Base-by-base conservation (phyloP, 441 rosid genomes). In the Euphorbia schlechtendalii region DNA sequence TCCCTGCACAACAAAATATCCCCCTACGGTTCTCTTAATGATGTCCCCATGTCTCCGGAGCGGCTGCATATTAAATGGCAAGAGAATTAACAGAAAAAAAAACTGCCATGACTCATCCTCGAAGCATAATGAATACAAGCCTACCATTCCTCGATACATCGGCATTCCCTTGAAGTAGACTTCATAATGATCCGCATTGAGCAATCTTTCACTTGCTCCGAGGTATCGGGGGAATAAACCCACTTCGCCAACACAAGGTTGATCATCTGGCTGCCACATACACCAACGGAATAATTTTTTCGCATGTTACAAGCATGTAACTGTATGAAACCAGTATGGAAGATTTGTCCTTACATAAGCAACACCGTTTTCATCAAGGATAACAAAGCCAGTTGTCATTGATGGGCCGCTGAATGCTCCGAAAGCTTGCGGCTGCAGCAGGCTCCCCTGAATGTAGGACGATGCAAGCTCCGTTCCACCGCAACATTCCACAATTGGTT, bases 31-130 rank as follows among this genome's bases (percentile, higher is more conserved):
- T 76, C 85, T 80, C 75, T 81, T 78, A 45, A 90, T 30, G 30
- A 92, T 70, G 81, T 92, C 94, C 65, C 98, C 97, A 21, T 92
- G 98, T 68, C 97, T 85, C 80, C 97, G 83, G 21, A 92, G 90
- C 11, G 46, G 70, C 98, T 90, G 86, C 73, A 55, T 36, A 57
- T 64, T 52, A 28, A 65, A 10, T 45, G 34, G 18, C 43, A 13
- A 70, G 54, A 67, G 59, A 17, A 62, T 2, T 18, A 59, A 14
- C 18, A 48, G 49, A 45, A 18, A 45, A 14, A n/a, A n/a, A n/a
- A n/a, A n/a, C n/a, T n/a, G n/a, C n/a, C n/a, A n/a, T n/a, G n/a
- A n/a, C n/a, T n/a, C n/a, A n/a, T n/a, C n/a, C n/a, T n/a, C n/a
- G n/a, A n/a, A 32, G 52, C 24, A 69, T 53, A 57, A 14, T 2